Evolutionary conservation across 345 rosid genomes (phyloP), one percentile per base, ranked within the genome.

Genomic region (Theobroma cacao): DNA sequence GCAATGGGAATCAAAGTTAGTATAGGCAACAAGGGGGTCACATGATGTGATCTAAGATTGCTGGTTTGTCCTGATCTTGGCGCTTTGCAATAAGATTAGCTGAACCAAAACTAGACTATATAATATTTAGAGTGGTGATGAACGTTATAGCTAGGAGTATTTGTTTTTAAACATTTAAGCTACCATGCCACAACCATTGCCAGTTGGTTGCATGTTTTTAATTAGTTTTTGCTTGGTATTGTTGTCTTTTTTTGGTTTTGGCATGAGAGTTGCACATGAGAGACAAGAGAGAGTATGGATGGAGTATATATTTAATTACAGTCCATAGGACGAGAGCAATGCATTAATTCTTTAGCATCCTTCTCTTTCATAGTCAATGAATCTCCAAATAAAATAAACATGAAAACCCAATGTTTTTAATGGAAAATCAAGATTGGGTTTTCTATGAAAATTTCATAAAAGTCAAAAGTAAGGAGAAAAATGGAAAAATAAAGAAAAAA

Each of bases 21-120:
- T 60, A 41, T 53, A 74, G 64, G 31, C 26, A 45, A 31, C 65
- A 59, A 63, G 15, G 26, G 61, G 45, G 38, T 72, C 84, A 81
- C 81, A 75, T 81, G 86, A 77, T 61, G 43, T 56, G 79, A 83
- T 61, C 60, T 70, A 52, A 78, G 14, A 55, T 53, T 72, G 64
- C 65, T 74, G 75, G 53, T 78, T 62, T 70, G n/a, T 81, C 26
- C 15, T n/a, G n/a, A 5, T 2, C 38, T 2, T 36, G 38, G 3
- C 2, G 3, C 38, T 36, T 36, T 62, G 34, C 13, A 55, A 71
- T 62, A 26, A 64, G 64, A 64, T 60, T 10, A 43, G 36, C 13
- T 64, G 30, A 63, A 55, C 22, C 9, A 20, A 41, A 2, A 36
- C 36, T 73, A 72, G 22, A 55, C 28, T n/a, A 55, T 55, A 55